phyloP scores from a whole-genome alignment of 2,329 filamentous ascomycete species.

The Fusarium devonianum region DNA sequence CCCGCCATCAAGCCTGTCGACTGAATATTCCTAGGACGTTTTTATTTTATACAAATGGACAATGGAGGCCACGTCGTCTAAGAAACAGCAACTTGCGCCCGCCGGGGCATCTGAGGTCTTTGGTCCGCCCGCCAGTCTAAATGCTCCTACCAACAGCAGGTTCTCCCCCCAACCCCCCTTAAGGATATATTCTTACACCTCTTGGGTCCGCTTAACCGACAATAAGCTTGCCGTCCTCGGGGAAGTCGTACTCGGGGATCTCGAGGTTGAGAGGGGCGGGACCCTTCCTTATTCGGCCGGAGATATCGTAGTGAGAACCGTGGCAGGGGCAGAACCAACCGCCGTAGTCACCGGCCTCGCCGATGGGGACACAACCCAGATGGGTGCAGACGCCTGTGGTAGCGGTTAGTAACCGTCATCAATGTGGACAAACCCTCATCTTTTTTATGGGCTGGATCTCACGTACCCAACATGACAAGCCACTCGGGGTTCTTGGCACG shows the following conservation, averaged over 20 bases:
- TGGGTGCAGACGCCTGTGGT: slow-evolving; percentile 92
- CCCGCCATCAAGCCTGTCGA: slow-evolving; percentile 29
- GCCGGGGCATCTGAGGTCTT: slow-evolving; percentile 32
- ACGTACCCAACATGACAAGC: slow-evolving; percentile 94
- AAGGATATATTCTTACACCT: slow-evolving; percentile 41
- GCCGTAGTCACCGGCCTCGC: slow-evolving; percentile 96
- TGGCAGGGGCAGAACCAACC: slow-evolving; percentile 99
- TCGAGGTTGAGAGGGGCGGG: slow-evolving; percentile 98
- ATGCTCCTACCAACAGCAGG: slow-evolving; percentile 24
- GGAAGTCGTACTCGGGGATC: slow-evolving; percentile 91
- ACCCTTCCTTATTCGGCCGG: slow-evolving; percentile 95
- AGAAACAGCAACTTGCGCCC: slow-evolving; percentile 44
- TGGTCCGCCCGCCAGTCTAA: slow-evolving; percentile 35
- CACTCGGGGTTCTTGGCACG: slow-evolving; percentile 98
- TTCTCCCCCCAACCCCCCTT: slow-evolving; percentile 20
- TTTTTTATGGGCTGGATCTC: too few species aligned
- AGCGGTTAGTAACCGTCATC: slow-evolving; percentile 29
- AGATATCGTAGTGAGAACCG: slow-evolving; percentile 99
- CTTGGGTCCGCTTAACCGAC: slow-evolving; percentile 77
- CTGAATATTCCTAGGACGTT: slow-evolving; percentile 43
- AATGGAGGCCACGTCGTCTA: slow-evolving; percentile 46
- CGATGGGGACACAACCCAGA: slow-evolving; percentile 98
- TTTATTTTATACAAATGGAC: slow-evolving; percentile 50
- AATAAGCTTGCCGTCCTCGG: slow-evolving; percentile 84
- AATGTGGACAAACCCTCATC: background rate